Evolutionary conservation across 2,329 filamentous ascomycete species (phyloP), one percentile per base, ranked within the genome.

Genomic region (Scorias spongiosa): DNA sequence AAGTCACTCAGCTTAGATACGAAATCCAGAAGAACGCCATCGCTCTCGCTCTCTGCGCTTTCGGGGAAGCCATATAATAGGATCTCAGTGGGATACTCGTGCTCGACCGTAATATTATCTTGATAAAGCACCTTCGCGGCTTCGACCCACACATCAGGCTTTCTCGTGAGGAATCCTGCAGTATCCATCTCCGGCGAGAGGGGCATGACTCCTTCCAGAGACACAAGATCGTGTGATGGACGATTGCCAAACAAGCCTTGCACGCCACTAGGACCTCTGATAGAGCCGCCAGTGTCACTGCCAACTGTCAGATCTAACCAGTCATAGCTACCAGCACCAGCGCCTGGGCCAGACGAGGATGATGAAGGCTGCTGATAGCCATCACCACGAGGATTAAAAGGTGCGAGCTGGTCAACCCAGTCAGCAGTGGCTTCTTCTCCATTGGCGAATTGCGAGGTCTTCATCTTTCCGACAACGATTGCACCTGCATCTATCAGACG

Each of bases 401-500:
- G 56, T 18, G 60, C 59, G 36, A 66, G 66, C 39, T 67, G 66
- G 43, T 67, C 64, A 2, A 68, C 47, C 66, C 67, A 71, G 43
- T 77, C 72, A 0, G 65, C 67, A 0, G 71, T 75, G 0, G 72
- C 66, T 1, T 51, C 54, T 39, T 66, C 66, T 2, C 65, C 65
- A 17, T 67, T 67, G 0, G 66, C 66, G 42, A 69, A 68, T 36
- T 67, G 65, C 11, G 58, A 63, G 0, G 65, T 67, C 43, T 66
- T 61, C 63, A 65, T 67, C 51, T 69, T 68, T 6, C 66, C 66
- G 1, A 69, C 60, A 14, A 68, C 56, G 12, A 68, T 62, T 0
- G 75, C 78, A 0, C 80, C 80, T 2, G 74, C 67, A 43, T 77
- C 69, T 2, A 81, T 65, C 1, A 84, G 58, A 2, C 66, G 63